Conservation (phyloP, 2,329 filamentous ascomycete species). For the Xylaria sp. region DNA sequence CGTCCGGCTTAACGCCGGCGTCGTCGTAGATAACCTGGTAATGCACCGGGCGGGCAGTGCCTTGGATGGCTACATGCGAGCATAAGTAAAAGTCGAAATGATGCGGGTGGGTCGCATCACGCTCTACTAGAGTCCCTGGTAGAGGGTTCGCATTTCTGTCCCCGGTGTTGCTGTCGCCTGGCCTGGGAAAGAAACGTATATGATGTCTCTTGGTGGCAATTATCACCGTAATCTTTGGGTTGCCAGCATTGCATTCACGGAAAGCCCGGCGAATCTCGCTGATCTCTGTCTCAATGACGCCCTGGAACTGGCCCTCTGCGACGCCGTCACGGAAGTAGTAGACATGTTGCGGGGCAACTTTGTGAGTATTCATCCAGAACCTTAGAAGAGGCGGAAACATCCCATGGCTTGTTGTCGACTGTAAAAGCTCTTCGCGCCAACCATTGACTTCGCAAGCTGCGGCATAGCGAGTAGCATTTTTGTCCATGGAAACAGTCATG, state of each 20-base stretch:
- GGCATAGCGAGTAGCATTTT: conserved; percentile 76
- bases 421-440: conserved; percentile 82
- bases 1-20: conserved; percentile 71
- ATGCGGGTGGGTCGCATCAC: conserved; percentile 88
- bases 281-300: conserved; percentile 84
- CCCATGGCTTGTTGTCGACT: conserved; percentile 69
- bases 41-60: conserved; percentile 90
- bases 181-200: conserved; percentile 86
- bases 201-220: conserved; percentile 95
- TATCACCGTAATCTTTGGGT: conserved; percentile 82
- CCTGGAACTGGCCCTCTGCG: conserved; percentile 83
- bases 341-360: conserved; percentile 74
- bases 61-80: conserved; percentile 82
- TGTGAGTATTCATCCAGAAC: conserved; percentile 70
- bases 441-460: conserved; percentile 87
- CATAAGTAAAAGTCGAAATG: conserved; percentile 86
- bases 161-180: conserved; percentile 56
- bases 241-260: conserved; percentile 49
- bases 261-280: conserved; percentile 73
- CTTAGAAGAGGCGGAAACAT: conserved; percentile 73
- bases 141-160: conserved; percentile 85
- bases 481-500: conserved; percentile 84
- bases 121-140: conserved; percentile 88
- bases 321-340: conserved; percentile 96
- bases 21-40: conserved; percentile 93